Base-by-base conservation (phyloP, 495 filamentous ascomycete species). In the Bathelium albidoporum region DNA sequence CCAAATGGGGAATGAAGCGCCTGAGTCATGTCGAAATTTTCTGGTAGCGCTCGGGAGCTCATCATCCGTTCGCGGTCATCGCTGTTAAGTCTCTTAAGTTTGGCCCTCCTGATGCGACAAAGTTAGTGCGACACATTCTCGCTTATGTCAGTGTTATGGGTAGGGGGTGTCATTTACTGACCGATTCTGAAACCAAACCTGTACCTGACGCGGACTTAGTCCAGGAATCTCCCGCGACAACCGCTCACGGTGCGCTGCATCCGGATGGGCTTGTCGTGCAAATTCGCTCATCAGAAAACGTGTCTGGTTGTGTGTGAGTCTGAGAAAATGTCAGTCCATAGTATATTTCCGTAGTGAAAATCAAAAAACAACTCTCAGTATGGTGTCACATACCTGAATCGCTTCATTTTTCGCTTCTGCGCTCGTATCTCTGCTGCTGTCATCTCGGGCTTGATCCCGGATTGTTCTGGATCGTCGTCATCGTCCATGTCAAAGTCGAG, bases 121-220 rank as follows among this genome's bases (percentile, higher is more conserved):
- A 22, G 55, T 61, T 26, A 61, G 55, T 62, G 58, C 29, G 24
- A 55, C 3, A 20, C 36, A 5, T 2, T 32, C 31, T 34, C 59
- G 43, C 28, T 45, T 61, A 61, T 5, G 36, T 26, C 34, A 58
- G 26, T 44, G 55, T 36, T 36, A 20, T 31, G 12, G 14, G n/a
- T 28, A 29, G 16, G 24, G 28, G 24, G 28, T 29, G n/a, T 20
- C 44, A 32, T 45, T 64, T 45, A 61, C 81, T 67, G 81, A 96
- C 93, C 93, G 85, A 76, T 97, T 97, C 75, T 97, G 93, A 75
- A 97, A 97, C 93, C 93, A 97, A 64, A 97, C 93, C 77, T 97
- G 93, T 10, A 97, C 93, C 72, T 97, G 93, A 63, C 93, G 85
- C 44, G 93, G 90, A 64, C 89, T 96, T 52, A 97, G 77, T 11